phyloP scores from a whole-genome alignment of 73 alveolate genomes.

The Stentor coeruleus region DNA sequence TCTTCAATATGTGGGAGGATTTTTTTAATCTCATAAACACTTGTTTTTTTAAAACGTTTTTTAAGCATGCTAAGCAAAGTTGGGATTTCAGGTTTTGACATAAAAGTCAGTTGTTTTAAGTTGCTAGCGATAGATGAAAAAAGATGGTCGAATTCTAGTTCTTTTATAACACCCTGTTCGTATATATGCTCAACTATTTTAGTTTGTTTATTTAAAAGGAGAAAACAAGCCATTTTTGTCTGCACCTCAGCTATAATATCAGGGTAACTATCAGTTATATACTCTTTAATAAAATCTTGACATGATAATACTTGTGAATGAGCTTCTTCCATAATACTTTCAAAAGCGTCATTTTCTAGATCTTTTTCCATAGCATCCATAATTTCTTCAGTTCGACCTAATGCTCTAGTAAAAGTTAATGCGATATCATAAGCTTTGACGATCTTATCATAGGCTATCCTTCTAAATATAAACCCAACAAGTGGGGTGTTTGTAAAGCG shows the following conservation, averaged over 20 bases:
- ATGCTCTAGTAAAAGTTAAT: conserved; percentile 30
- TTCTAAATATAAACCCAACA: conserved; percentile 5
- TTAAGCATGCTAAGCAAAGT: not conserved
- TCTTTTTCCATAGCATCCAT: conserved; percentile 15
- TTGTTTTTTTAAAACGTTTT: not conserved
- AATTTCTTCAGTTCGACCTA: not conserved
- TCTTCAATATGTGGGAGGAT: not conserved
- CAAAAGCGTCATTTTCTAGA: not conserved
- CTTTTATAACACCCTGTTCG: conserved; percentile 15
- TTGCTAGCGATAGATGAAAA: not conserved
- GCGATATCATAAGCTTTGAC: conserved; percentile 29
- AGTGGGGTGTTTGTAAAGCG: not conserved
- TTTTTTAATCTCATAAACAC: not conserved
- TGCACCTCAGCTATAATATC: conserved; percentile 21
- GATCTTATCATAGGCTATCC: conserved; percentile 3
- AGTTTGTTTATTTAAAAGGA: not conserved
- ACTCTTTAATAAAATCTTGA: not conserved
- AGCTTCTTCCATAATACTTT: conserved; percentile 8
- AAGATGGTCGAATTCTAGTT: conserved; percentile 11
- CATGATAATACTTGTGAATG: not conserved
- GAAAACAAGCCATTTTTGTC: conserved; percentile 3
- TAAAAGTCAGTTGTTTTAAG: not conserved
- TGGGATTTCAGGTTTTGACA: conserved; percentile 12
- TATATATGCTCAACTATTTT: not conserved
- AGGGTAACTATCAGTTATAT: conserved; percentile 8